A percentile compares a stretch with the other conserved stretches of the same genome.
Conservation (phyloP, 345 rosid species). For the Eucalyptus pauciflora region DNA sequence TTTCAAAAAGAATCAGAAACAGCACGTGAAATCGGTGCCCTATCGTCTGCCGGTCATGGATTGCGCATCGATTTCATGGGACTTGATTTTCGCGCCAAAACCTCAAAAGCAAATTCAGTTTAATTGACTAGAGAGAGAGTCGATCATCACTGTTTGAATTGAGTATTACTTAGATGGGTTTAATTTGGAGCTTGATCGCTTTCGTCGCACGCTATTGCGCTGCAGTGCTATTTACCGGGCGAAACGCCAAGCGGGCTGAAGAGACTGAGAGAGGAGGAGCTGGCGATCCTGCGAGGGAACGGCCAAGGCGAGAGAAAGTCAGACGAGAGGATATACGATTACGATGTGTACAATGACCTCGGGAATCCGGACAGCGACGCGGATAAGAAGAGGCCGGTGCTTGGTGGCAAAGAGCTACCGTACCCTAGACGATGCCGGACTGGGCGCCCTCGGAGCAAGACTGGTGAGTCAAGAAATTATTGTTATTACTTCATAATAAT, state of each 20-base stretch:
- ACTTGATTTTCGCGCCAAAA: neutral
- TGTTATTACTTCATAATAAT: neutral
- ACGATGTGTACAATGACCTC: slow-evolving; percentile 25
- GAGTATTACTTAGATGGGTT: neutral
- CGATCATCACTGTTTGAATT: neutral
- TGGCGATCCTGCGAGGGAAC: slow-evolving; percentile 13
- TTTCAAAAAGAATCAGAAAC: neutral
- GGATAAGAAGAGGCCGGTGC: slow-evolving; percentile 9
- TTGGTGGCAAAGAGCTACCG: slow-evolving; percentile 9
- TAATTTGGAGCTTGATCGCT: neutral
- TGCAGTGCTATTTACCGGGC: slow-evolving; percentile 28
- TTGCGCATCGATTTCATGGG: neutral
- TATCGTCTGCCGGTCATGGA: neutral
- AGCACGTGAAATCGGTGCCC: neutral
- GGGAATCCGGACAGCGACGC: slow-evolving; percentile 10
- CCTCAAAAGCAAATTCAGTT: neutral
- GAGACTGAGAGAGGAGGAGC: slow-evolving; percentile 17
- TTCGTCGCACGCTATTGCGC: neutral
- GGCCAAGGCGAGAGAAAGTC: slow-evolving; percentile 19
- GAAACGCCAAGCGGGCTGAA: slow-evolving; percentile 23
- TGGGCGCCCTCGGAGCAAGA: slow-evolving; percentile 4
- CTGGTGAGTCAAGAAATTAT: neutral
- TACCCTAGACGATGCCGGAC: slow-evolving; percentile 25
- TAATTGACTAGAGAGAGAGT: neutral
- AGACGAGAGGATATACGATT: slow-evolving; percentile 25